Base-by-base conservation (phyloP, 2,329 filamentous ascomycete genomes). In the Fusarium virguliforme region DNA sequence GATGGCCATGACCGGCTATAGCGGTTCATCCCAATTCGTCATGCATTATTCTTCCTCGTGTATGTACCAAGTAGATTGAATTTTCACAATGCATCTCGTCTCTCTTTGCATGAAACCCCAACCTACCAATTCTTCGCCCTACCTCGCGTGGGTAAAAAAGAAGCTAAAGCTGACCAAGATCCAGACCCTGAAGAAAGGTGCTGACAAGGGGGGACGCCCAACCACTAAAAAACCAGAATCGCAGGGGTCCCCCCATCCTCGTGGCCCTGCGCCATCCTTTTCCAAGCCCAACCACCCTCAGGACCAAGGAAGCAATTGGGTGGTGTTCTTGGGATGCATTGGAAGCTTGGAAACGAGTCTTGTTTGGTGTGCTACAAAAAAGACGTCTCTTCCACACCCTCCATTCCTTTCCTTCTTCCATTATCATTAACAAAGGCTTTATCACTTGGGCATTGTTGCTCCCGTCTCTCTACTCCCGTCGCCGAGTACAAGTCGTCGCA, bases 261-360 rank as follows among this genome's bases (percentile, higher is more conserved):
- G 61, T 62, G 48, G 68, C 58, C 68, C 69, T 71, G 68, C 68
- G 69, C 69, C 69, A 69, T 72, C 62, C 58, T 48, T 72, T 70
- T 67, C 65, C 38, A 60, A 61, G 68, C 58, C 69, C 69, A 71
- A 72, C 69, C 69, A 69, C 69, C 65, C 57, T 51, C 32, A n/a
- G 46, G 56, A 62, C 40, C 54, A 70, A 55, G 41, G 28, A 48
- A 26, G 61, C 35, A 55, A n/a, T 67, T 55, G 57, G 34, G 37
- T 32, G 41, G 28, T 13, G 41, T 2, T 22, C 2, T 10, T 34
- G 8, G 43, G 48, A 43, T 50, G 43, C 28, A 43, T 50, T 32
- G 43, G 34, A 53, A 55, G 54, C 57, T 71, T 68, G 38, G 34
- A 59, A 46, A 57, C 32, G 28, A 37, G 28, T 26, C 18, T 54